These are phyloP conservation scores for Pythium brachiatum DNA, from an alignment of 352 stramenopile genomes.

Conservation along the genomic window DNA sequence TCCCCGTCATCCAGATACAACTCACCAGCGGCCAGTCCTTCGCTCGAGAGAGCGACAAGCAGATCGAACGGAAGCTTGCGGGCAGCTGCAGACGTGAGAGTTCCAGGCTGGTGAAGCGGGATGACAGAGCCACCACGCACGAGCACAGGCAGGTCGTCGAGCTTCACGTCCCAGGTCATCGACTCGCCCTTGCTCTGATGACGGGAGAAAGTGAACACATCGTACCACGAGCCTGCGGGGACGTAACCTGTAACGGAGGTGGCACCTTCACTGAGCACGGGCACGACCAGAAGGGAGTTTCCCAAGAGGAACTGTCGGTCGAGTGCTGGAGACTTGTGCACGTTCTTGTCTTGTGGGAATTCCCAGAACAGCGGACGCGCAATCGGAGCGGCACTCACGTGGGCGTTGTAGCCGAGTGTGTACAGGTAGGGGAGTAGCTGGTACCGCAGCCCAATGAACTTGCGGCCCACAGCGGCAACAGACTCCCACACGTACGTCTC, in stretches of 20 bases:
- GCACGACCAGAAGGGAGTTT: slow-evolving; percentile 36
- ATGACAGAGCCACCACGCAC: slow-evolving; percentile 50
- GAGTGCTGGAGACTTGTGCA: slow-evolving; percentile 12
- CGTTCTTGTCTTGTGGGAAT: slow-evolving; percentile 44
- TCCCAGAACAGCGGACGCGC: slow-evolving; percentile 62
- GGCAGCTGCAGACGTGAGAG: slow-evolving; percentile 42
- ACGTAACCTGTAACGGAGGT: slow-evolving; percentile 46
- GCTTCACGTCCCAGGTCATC: slow-evolving; percentile 31
- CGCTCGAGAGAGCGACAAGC: slow-evolving; percentile 35
- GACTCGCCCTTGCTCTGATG: slow-evolving; percentile 27
- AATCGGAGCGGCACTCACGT: slow-evolving; percentile 43
- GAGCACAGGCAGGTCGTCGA: slow-evolving; percentile 62
- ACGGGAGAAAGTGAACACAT: slow-evolving; percentile 48
- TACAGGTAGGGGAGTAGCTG: slow-evolving; percentile 76
- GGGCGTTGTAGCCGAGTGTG: slow-evolving; percentile 63
- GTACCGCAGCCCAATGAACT: slow-evolving; percentile 72
- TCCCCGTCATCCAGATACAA: slow-evolving; percentile 62
- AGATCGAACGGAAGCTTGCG: slow-evolving; percentile 49
- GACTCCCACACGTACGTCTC: slow-evolving; percentile 67
- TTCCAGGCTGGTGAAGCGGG: slow-evolving; percentile 37
- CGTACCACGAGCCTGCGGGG: slow-evolving; percentile 47
- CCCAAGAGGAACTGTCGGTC: slow-evolving; percentile 61
- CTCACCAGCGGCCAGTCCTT: slow-evolving; percentile 28
- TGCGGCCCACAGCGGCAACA: slow-evolving; percentile 42
- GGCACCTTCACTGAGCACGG: slow-evolving; percentile 49